phyloP scores from a whole-genome alignment of 2,329 filamentous ascomycete genomes.

The Phaeosphaeriaceae sp. region DNA sequence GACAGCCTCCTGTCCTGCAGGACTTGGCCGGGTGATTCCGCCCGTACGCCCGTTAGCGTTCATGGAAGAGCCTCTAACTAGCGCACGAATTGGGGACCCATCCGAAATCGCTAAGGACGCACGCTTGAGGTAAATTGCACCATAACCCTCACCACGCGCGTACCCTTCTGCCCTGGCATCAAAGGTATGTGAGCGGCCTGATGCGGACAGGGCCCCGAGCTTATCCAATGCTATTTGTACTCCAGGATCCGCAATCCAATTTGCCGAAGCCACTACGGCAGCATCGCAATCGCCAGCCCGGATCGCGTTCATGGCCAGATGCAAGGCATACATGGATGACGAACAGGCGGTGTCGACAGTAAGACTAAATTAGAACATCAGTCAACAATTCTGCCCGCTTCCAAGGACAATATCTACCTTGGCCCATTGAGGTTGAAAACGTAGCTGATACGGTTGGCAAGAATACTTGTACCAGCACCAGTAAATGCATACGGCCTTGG shows the following conservation, averaged over 20 bases:
- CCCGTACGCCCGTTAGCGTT: constrained; percentile 4
- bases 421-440: constrained; percentile 37
- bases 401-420: constrained; percentile 15
- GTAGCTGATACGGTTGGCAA: constrained; percentile 36
- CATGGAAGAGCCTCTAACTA: constrained; percentile 5
- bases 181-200: constrained; percentile 26
- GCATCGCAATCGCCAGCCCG: constrained; percentile 26
- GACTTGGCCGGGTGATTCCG: constrained; percentile 16
- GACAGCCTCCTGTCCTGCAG: constrained; percentile 18
- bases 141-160: constrained; percentile 25
- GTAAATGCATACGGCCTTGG: constrained; percentile 13
- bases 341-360: constrained; percentile 34
- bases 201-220: constrained; percentile 26
- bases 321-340: constrained; percentile 28
- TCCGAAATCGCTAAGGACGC: neutral
- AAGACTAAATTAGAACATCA: constrained; percentile 14
- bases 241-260: constrained; percentile 20
- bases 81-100: constrained; percentile 6
- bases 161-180: constrained; percentile 33
- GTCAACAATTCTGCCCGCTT: no score
- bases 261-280: constrained; percentile 23
- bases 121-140: constrained; percentile 22
- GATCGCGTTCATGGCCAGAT: constrained; percentile 24
- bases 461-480: constrained; percentile 21
- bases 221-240: constrained; percentile 15